A percentile compares a stretch with the other conserved stretches of the same genome.
phyloP scores from a whole-genome alignment of 805 yeast genomes.

The Cyberlindnera veronae region DNA sequence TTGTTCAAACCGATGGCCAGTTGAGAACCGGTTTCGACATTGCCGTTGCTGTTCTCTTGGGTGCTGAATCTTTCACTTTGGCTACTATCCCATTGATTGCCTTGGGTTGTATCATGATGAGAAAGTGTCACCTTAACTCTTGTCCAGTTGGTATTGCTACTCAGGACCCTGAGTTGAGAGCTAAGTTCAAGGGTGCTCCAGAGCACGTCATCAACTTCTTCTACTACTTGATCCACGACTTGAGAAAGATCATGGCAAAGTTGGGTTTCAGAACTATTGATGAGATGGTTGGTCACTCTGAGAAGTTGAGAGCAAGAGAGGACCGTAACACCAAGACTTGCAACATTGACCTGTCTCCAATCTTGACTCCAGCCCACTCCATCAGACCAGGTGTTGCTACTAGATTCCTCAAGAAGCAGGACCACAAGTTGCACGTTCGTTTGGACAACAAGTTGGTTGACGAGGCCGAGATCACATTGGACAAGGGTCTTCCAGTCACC shows the following conservation, averaged over 20 bases:
- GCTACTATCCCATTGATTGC: constrained; percentile 97
- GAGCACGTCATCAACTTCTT: constrained; percentile 98
- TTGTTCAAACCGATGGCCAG: constrained; percentile 98
- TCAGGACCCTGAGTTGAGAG: constrained; percentile 91
- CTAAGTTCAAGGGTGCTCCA: constrained; percentile 93
- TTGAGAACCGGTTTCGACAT: constrained; percentile 95
- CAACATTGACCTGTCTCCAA: constrained; percentile 86
- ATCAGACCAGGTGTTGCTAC: constrained; percentile 97
- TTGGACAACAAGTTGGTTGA: constrained; percentile 94
- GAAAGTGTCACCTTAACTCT: constrained; percentile 89
- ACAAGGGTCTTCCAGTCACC: constrained; percentile 92
- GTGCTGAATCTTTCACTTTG: constrained; percentile 98
- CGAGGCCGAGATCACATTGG: constrained; percentile 93
- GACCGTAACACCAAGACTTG: constrained; percentile 88
- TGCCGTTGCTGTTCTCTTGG: constrained; percentile 91
- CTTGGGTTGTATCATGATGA: constrained; percentile 96
- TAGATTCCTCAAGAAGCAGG: constrained; percentile 87
- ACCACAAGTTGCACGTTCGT: constrained; percentile 88
- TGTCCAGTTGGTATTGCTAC: constrained; percentile 99
- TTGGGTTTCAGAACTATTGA: constrained; percentile 93
- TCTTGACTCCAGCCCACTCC: constrained; percentile 94
- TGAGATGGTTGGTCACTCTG: constrained; percentile 98
- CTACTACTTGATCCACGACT: constrained; percentile 89
- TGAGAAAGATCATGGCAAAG: constrained; percentile 89
- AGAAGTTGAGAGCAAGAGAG: constrained; percentile 80